Conservation (phyloP, 1,284 basidiomycete genomes). For the Takashimella tepidaria region DNA sequence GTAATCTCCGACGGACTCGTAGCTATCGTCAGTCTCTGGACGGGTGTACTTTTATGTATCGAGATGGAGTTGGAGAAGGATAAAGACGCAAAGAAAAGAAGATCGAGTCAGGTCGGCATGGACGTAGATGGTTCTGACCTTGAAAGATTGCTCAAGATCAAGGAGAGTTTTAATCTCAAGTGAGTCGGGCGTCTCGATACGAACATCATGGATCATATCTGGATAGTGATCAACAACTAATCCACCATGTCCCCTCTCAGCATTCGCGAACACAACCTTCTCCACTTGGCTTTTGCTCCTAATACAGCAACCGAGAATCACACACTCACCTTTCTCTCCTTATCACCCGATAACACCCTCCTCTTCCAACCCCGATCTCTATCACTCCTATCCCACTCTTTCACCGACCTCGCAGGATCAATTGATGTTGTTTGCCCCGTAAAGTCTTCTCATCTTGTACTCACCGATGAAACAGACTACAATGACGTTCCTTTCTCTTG, state of each 20-base stretch:
- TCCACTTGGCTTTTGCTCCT: slow-evolving; percentile 64
- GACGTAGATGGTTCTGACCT: slow-evolving; percentile 10
- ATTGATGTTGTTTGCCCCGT: slow-evolving; percentile 57
- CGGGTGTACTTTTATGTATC: slow-evolving; percentile 42
- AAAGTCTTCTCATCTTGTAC: slow-evolving; percentile 24
- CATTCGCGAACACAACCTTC: slow-evolving; percentile 66
- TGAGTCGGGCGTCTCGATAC: too few relatives aligned
- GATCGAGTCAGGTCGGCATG: slow-evolving; percentile 9
- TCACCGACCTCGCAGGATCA: slow-evolving; percentile 28
- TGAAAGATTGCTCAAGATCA: slow-evolving; percentile 28
- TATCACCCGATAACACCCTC: slow-evolving; percentile 47
- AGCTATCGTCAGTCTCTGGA: slow-evolving; percentile 43
- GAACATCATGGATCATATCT: too few relatives aligned
- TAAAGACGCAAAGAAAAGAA: slow-evolving; percentile 26
- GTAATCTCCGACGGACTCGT: slow-evolving; percentile 28
- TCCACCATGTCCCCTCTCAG: too few relatives aligned
- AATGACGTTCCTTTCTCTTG: slow-evolving; percentile 43
- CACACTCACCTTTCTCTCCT: slow-evolving; percentile 59
- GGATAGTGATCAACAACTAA: too few relatives aligned
- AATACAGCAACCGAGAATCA: slow-evolving; percentile 41
- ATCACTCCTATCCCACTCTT: slow-evolving; percentile 56
- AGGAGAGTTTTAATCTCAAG: slow-evolving; percentile 45
- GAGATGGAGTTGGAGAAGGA: slow-evolving; percentile 41
- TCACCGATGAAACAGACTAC: slow-evolving; percentile 28
- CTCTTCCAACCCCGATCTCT: slow-evolving; percentile 59